These are phyloP conservation scores for Stentor coeruleus DNA, from an alignment of 73 alveolate species.

Conservation along the genomic window DNA sequence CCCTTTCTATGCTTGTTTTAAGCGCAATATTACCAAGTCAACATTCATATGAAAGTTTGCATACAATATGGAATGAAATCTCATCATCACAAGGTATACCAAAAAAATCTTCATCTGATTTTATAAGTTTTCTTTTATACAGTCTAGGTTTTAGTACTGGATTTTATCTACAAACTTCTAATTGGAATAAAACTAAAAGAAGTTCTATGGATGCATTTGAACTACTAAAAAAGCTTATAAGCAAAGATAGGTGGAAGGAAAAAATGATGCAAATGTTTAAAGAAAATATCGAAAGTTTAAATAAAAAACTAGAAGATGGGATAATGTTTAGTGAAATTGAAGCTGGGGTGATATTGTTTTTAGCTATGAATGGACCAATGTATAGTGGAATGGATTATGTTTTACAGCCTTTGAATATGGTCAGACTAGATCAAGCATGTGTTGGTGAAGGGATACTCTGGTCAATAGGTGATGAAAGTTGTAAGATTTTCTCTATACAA, in stretches of 20 bases:
- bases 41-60: background rate
- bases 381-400: background rate
- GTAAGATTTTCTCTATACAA: background rate
- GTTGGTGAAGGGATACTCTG: background rate
- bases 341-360: background rate
- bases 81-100: no score
- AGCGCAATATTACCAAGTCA: background rate
- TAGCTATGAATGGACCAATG: background rate
- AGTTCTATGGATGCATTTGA: background rate
- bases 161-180: background rate
- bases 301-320: background rate
- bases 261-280: no score
- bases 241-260: background rate
- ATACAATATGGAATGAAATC: background rate
- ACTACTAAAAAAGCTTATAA: background rate
- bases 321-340: background rate
- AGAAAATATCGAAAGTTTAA: background rate
- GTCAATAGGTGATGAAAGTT: background rate
- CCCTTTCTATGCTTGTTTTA: background rate
- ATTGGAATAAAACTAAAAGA: background rate
- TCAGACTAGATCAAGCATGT: background rate
- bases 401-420: background rate
- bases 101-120: background rate
- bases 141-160: background rate
- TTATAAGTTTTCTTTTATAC: no score